phyloP scores from a whole-genome alignment of 2,329 filamentous ascomycete genomes.

The Exophiala sideris region DNA sequence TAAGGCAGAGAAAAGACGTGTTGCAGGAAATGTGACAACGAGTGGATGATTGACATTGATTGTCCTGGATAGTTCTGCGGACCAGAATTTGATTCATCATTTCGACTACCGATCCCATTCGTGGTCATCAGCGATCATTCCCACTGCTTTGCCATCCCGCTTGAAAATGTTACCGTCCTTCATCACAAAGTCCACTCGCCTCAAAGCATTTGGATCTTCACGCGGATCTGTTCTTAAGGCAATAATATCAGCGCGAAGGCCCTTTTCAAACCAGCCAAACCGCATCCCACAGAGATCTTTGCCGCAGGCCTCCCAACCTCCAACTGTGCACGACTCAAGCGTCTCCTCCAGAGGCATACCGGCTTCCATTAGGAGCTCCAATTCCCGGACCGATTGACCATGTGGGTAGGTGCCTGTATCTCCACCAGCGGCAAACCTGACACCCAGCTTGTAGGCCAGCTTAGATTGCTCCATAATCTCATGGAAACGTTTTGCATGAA shows the following conservation, averaged over 20 bases:
- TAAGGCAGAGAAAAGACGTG: no score
- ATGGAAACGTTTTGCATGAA: constrained; percentile 24
- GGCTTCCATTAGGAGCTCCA: constrained; percentile 54
- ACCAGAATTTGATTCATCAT: not conserved
- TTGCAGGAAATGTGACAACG: no score
- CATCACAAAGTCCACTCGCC: constrained; percentile 55
- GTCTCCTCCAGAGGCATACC: constrained; percentile 52
- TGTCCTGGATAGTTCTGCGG: no score
- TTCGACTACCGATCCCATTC: constrained; percentile 19
- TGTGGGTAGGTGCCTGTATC: constrained; percentile 55
- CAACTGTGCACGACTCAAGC: constrained; percentile 49
- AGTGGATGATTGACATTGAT: no score
- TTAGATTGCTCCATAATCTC: constrained; percentile 33
- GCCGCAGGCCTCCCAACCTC: constrained; percentile 57
- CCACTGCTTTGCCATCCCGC: constrained; percentile 10
- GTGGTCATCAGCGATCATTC: constrained; percentile 10
- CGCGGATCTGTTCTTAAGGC: constrained; percentile 47
- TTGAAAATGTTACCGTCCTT: constrained; percentile 56
- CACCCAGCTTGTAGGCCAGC: constrained; percentile 45
- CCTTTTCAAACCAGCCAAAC: constrained; percentile 53
- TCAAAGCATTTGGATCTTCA: constrained; percentile 41
- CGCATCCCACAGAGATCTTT: constrained; percentile 49
- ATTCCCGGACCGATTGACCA: constrained; percentile 51
- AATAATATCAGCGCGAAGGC: constrained; percentile 51
- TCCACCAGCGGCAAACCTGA: constrained; percentile 52